Evolutionary conservation across 169 alveolate genomes (phyloP), one percentile per base, ranked within the genome.

Genomic region (Eimeria zaria): DNA sequence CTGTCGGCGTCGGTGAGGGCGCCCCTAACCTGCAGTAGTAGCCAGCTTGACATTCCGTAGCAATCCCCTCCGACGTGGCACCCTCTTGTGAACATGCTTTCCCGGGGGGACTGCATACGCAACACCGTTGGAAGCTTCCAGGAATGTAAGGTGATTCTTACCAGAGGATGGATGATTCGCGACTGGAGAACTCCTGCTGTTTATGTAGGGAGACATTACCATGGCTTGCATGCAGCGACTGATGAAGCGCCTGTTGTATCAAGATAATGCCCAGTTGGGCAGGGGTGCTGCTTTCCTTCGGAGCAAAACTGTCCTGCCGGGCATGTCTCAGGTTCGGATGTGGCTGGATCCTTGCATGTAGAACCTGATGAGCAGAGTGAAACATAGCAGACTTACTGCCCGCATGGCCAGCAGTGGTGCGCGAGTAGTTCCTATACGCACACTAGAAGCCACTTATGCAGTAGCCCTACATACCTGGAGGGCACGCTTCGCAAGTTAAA

Each of bases 11-110:
- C 30, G 39, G 55, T 30, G 85, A 69, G 5, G 95, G 30, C 18
- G 95, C 95, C 71, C 95, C 96, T 22, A 44, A 53, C 22, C 91
- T 71, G 85, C 96, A 91, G 91, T 91, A 60, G 53, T 91, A 84
- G 74, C 96, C 96, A 18, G 60, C 96, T 36, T n/a, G 27, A 51
- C 96, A 91, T 22, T 20, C 73, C 53, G 9, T 41, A 2, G 53
- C 67, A 20, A 6, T 20, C 3, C 24, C 6, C 60, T 2, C 91
- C 30, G 73, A 44, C 44, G 74, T 60, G 41, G 78, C 67, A 12
- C 60, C 92, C 55, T 0, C n/a, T 30, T 5, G 12, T 20, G 55
- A 41, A 30, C 92, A 85, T 24, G 92, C 92, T 41, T 85, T 85
- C 46, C 92, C 92, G 7, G 74, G 92, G 41, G 51, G 92, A 85